Evolutionary conservation across 371 early-diverging fungal species (phyloP).

Genomic region (Chytridium lagenaria): DNA sequence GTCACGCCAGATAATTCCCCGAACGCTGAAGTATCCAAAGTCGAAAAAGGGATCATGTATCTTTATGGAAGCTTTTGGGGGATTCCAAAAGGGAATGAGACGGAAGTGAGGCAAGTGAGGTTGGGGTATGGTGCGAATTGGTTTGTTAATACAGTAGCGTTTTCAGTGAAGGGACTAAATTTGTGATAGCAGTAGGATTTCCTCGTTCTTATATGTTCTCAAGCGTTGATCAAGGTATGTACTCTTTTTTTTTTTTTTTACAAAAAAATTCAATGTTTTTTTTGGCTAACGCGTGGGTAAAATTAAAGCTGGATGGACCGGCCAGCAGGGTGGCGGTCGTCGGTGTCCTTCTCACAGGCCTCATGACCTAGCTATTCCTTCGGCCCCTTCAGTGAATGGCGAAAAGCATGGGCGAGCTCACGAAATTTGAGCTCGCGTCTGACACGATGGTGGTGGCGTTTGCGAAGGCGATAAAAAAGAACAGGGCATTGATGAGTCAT

Average conservation of each 20-base stretch:
- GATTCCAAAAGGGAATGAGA: background rate
- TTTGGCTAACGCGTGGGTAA: background rate
- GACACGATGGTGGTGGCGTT: constrained; percentile 15
- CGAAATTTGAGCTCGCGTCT: constrained; percentile 21
- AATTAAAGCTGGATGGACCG: background rate
- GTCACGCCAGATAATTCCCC: background rate
- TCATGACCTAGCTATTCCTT: constrained; percentile 1
- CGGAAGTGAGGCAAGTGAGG: background rate
- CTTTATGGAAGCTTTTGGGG: background rate
- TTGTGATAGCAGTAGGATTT: constrained; percentile 1
- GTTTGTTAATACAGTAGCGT: background rate
- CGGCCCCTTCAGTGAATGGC: constrained; percentile 11
- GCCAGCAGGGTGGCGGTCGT: background rate
- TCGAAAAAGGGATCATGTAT: background rate
- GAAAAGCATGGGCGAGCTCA: constrained; percentile 10
- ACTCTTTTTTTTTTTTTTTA: background rate
- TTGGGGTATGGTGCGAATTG: background rate
- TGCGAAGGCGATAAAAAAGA: constrained; percentile 13
- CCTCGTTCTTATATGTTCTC: constrained; percentile 19
- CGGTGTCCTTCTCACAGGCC: constrained; percentile 8
- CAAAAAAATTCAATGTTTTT: background rate
- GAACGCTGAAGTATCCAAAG: background rate
- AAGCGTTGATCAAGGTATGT: background rate
- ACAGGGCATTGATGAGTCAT: constrained; percentile 2
- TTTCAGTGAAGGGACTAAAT: constrained; percentile 3